A percentile compares a stretch with the other conserved stretches of the same genome.
Evolutionary conservation across 257 asterid genomes (phyloP).

Genomic region (Haberlea rhodopensis): DNA sequence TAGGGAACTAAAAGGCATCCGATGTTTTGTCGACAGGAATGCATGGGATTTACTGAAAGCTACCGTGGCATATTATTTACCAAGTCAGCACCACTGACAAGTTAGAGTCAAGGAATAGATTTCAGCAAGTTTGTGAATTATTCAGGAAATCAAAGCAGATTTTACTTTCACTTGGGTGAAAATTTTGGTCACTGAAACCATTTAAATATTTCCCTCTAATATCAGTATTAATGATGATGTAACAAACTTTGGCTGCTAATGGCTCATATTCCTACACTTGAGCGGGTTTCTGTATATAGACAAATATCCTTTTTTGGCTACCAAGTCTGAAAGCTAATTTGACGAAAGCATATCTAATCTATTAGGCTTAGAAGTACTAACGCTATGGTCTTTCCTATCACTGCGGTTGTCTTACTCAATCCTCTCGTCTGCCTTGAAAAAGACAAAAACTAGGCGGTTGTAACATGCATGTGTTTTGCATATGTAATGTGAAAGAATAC

Average conservation of each 20-base stretch:
- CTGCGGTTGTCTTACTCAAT: neutral
- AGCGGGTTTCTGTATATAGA: constrained; percentile 1
- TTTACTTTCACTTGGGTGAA: neutral
- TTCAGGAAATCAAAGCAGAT: neutral
- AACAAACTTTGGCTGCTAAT: neutral
- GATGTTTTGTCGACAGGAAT: neutral
- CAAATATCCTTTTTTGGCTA: neutral
- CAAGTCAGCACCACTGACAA: neutral
- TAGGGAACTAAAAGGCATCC: neutral
- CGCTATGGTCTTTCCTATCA: neutral
- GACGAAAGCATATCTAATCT: constrained; percentile 5
- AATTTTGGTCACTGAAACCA: neutral
- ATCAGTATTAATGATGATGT: neutral
- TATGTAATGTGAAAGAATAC: neutral
- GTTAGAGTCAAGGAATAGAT: neutral
- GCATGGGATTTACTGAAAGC: neutral
- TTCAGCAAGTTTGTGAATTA: too few relatives aligned
- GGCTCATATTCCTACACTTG: neutral
- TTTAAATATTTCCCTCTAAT: neutral
- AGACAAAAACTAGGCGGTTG: constrained; percentile 16
- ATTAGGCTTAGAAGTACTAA: constrained; percentile 12
- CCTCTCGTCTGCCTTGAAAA: constrained; percentile 26
- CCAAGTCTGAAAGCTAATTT: constrained; percentile 2
- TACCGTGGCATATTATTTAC: neutral
- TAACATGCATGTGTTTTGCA: constrained; percentile 22